Evolutionary conservation across 2,329 filamentous ascomycete genomes (phyloP), one percentile per base, ranked within the genome.

Genomic region (Raffaelea albimanens): DNA sequence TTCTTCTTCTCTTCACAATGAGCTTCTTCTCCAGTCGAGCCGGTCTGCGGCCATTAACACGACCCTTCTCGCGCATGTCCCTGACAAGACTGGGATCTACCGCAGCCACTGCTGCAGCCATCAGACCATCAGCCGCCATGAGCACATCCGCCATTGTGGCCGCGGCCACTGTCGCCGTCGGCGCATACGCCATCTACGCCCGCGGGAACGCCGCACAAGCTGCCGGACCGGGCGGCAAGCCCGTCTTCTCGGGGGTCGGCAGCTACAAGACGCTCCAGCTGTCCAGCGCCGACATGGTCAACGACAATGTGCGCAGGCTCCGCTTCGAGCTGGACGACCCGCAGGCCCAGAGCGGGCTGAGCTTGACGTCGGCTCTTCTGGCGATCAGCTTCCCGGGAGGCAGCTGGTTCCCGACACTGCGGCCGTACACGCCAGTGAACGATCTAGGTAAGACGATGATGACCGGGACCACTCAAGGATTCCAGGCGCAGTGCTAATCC

Each of bases 391-490:
- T 75, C 53, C 80, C 82, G 0, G 62, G 72, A 11, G 78, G 76
- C 7, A 61, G 68, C 43, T 76, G 71, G 67, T 58, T 80, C 3
- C 82, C 83, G 0, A 75, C 76, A 1, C 61, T 82, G 11, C 68
- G 83, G 39, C 83, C 82, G 0, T 86, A 87, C 55, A 85, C 82
- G 0, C 83, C 83, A 0, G 67, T 83, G 45, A 79, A 69, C 52
- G 61, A 70, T 39, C 63, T 70, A 16, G 65, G 75, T 76, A 63
- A 40, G 63, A 29, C 25, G 7, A 29, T 13, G 7, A 13, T 13
- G 7, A 29, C 25, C 25, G 13, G 7, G 7, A 29, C 25, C 25
- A 29, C 25, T 13, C 7, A 29, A 29, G 7, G 13, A 7, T 29
- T 7, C 25, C 25, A 13, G 7, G 25, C n/a, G n/a, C n/a, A n/a